A percentile compares a stretch with the other conserved stretches of the same genome.
phyloP scores from a whole-genome alignment of 768 basidiomycete genomes.

The Trametes punicea region DNA sequence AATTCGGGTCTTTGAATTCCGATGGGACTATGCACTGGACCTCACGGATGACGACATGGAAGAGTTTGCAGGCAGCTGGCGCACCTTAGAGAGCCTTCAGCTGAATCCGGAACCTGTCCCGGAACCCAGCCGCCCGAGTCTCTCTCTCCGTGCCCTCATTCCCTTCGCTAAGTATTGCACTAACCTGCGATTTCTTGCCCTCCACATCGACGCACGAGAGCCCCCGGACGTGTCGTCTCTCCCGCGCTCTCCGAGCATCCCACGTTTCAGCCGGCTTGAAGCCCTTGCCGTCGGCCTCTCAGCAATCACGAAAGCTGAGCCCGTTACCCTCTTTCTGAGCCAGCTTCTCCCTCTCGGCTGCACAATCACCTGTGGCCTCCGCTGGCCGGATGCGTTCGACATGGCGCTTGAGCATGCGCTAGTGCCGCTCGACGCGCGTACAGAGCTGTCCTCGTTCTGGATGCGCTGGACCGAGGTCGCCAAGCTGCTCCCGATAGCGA shows the following conservation, averaged over 20 bases:
- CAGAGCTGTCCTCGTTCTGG: conserved; percentile 24
- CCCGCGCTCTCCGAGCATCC: neutral
- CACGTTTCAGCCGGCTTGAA: conserved; percentile 25
- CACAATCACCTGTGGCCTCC: conserved; percentile 44
- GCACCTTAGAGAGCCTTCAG: conserved; percentile 24
- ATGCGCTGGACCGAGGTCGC: conserved; percentile 25
- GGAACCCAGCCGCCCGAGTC: conserved; percentile 19
- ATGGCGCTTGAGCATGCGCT: conserved; percentile 27
- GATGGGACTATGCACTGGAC: conserved; percentile 32
- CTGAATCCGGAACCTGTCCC: conserved; percentile 31
- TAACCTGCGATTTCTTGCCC: conserved; percentile 34
- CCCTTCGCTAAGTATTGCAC: conserved; percentile 40
- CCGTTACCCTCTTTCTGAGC: conserved; percentile 53
- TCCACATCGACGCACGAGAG: conserved; percentile 36
- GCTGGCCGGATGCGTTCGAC: conserved; percentile 41
- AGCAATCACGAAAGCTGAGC: conserved; percentile 38
- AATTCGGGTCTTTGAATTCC: conserved; percentile 34
- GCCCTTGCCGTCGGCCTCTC: conserved; percentile 53
- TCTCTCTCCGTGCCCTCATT: conserved; percentile 36
- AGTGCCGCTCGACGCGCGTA: conserved; percentile 19
- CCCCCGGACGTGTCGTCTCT: conserved; percentile 10
- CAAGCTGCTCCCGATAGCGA: conserved; percentile 25
- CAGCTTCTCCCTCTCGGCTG: conserved; percentile 47
- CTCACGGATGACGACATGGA: conserved; percentile 28
- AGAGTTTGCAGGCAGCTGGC: conserved; percentile 28